Percentiles rank a stretch among this genome's conserved stretches.
Evolutionary conservation across 2,329 filamentous ascomycete genomes (phyloP).

Genomic region (Venturia nashicola): DNA sequence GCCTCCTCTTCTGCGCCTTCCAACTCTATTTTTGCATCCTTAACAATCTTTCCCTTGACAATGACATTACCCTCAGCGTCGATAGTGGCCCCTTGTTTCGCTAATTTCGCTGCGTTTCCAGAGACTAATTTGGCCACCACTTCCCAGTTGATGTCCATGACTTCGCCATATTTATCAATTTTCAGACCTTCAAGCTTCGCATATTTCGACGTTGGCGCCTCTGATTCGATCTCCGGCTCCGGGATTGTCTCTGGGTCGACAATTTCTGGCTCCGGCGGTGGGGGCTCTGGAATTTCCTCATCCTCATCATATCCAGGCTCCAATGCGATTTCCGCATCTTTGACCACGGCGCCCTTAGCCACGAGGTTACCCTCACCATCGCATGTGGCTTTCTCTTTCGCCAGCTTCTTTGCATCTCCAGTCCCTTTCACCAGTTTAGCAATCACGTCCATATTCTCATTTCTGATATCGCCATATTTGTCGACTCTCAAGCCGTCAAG

Average conservation of each 20-base stretch:
- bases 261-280: conserved; percentile 25
- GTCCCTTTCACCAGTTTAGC: conserved; percentile 22
- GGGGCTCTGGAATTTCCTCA: conserved; percentile 27
- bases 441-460: conserved; percentile 40
- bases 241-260: conserved; percentile 27
- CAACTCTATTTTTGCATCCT: conserved; percentile 28
- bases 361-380: conserved; percentile 7
- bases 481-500: conserved; percentile 38
- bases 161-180: conserved; percentile 36
- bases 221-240: conserved; percentile 36
- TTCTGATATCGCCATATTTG: conserved; percentile 41
- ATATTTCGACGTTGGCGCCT: conserved; percentile 35
- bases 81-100: conserved; percentile 37
- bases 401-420: conserved; percentile 1
- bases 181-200: conserved; percentile 38
- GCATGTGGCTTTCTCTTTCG: conserved; percentile 3
- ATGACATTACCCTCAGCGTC: conserved; percentile 39
- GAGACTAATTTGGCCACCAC: conserved; percentile 36
- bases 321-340: conserved; percentile 18
- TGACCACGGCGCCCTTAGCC: conserved; percentile 42
- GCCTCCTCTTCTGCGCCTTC: conserved; percentile 37
- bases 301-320: conserved; percentile 30
- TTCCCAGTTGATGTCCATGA: conserved; percentile 36
- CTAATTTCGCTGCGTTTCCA: conserved; percentile 36
- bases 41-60: conserved; percentile 35